Evolutionary conservation across 1,139 yeast species (phyloP).

Genomic region (Saccharomyces hybrid): DNA sequence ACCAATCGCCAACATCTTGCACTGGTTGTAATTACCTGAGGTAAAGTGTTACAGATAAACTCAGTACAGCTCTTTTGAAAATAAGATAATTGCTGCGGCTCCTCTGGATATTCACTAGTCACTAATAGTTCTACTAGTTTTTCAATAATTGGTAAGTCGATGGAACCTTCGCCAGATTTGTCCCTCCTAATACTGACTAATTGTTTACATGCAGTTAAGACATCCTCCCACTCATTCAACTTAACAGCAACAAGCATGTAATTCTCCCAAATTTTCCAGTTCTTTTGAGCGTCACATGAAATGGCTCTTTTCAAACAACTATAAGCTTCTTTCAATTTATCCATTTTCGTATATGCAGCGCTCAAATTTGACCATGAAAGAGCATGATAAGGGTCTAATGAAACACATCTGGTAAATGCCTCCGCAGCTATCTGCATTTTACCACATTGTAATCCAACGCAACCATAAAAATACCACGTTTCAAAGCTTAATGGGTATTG

Average conservation of each 20-base stretch:
- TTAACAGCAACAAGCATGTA: slow-evolving; percentile 75
- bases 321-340: slow-evolving; percentile 69
- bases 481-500: slow-evolving; percentile 72
- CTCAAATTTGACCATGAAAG: slow-evolving; percentile 95
- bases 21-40: slow-evolving; percentile 60
- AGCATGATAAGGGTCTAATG: slow-evolving; percentile 75
- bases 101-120: slow-evolving; percentile 43
- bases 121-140: slow-evolving; percentile 62
- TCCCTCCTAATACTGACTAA: slow-evolving; percentile 50
- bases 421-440: slow-evolving; percentile 79
- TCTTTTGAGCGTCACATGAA: slow-evolving; percentile 58
- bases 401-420: slow-evolving; percentile 87
- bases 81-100: slow-evolving; percentile 34
- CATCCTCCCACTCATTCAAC: slow-evolving; percentile 82
- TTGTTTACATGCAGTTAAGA: slow-evolving; percentile 60
- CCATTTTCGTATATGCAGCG: slow-evolving; percentile 60
- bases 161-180: slow-evolving; percentile 50
- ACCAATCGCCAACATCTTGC: slow-evolving; percentile 78
- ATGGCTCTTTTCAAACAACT: slow-evolving; percentile 77
- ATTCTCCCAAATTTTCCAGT: slow-evolving; percentile 92
- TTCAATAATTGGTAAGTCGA: slow-evolving; percentile 74
- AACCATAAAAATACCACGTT: slow-evolving; percentile 91
- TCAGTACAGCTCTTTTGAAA: slow-evolving; percentile 65
- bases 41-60: slow-evolving; percentile 58
- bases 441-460: slow-evolving; percentile 71